phyloP scores from a whole-genome alignment of 768 basidiomycete genomes.

The Gloeopeniophorella convolvens region DNA sequence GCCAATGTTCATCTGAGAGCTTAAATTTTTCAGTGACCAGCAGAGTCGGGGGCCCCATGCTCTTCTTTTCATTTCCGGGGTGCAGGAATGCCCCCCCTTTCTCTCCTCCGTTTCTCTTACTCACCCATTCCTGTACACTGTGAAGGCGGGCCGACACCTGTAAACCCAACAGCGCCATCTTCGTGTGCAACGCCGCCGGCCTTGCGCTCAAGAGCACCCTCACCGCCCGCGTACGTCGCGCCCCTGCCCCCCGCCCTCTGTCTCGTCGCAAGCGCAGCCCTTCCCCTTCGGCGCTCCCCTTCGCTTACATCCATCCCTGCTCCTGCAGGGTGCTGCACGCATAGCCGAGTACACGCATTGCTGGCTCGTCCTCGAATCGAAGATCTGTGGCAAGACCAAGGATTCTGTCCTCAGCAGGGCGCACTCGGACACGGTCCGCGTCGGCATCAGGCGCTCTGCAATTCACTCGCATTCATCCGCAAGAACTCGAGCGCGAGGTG shows the following conservation, averaged over 20 bases:
- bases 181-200: conserved; percentile 92
- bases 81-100: too few species aligned
- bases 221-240: conserved; percentile 68
- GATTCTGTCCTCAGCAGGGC: conserved; percentile 79
- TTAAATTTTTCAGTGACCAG: too few species aligned
- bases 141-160: too few species aligned
- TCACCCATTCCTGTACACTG: too few species aligned
- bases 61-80: too few species aligned
- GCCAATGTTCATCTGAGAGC: too few species aligned
- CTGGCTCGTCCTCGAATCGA: conserved; percentile 70
- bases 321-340: conserved; percentile 64
- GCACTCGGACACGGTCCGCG: conserved; percentile 61
- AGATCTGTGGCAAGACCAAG: conserved; percentile 77
- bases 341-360: conserved; percentile 70
- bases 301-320: conserved; percentile 10
- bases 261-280: too few species aligned
- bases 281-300: not conserved
- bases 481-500: conserved; percentile 97
- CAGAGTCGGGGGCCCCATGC: too few species aligned
- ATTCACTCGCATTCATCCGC: conserved; percentile 94
- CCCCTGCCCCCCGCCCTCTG: conserved; percentile 22
- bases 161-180: conserved; percentile 50
- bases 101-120: too few species aligned
- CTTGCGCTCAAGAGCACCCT: conserved; percentile 95
- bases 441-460: conserved; percentile 84